These are phyloP conservation scores for Calycina marina DNA, from an alignment of 2,329 filamentous ascomycete genomes.

Conservation along the genomic window DNA sequence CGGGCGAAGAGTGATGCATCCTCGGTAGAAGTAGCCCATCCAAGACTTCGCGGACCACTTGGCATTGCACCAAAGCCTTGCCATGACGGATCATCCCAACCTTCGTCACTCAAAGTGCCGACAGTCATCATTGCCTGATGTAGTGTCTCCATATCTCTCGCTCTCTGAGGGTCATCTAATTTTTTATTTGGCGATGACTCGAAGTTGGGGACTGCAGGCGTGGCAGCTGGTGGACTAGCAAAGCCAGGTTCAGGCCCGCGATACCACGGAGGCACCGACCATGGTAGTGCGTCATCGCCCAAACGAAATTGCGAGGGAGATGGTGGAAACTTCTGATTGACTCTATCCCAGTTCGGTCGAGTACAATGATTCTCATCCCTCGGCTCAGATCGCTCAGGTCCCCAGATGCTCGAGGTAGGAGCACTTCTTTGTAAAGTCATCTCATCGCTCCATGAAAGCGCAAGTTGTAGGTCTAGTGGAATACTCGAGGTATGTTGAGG, in stretches of 20 bases:
- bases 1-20: constrained; percentile 3
- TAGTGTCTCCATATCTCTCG: constrained; percentile 17
- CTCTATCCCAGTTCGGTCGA: too few relatives aligned
- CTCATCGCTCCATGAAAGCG: too few relatives aligned
- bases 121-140: constrained; percentile 23
- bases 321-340: constrained; percentile 17
- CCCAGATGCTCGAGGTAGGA: neutral
- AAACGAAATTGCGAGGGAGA: constrained; percentile 20
- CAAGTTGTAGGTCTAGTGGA: too few relatives aligned
- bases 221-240: constrained; percentile 1
- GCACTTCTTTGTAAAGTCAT: neutral
- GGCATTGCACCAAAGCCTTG: constrained; percentile 14
- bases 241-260: constrained; percentile 7
- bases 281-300: constrained; percentile 20
- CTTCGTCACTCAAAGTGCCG: constrained; percentile 17
- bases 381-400: too few relatives aligned
- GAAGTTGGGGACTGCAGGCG: neutral
- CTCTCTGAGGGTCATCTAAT: constrained; percentile 17
- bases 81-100: constrained; percentile 17
- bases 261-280: constrained; percentile 20
- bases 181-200: constrained; percentile 5
- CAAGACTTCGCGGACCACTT: constrained; percentile 17
- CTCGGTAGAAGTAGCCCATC: constrained; percentile 19
- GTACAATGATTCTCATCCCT: too few relatives aligned
- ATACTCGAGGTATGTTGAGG: constrained; percentile 9